Percentiles rank a stretch among this genome's conserved stretches.
These are phyloP conservation scores for Kernera saxatilis DNA, from an alignment of 345 rosid genomes.

Conservation along the genomic window DNA sequence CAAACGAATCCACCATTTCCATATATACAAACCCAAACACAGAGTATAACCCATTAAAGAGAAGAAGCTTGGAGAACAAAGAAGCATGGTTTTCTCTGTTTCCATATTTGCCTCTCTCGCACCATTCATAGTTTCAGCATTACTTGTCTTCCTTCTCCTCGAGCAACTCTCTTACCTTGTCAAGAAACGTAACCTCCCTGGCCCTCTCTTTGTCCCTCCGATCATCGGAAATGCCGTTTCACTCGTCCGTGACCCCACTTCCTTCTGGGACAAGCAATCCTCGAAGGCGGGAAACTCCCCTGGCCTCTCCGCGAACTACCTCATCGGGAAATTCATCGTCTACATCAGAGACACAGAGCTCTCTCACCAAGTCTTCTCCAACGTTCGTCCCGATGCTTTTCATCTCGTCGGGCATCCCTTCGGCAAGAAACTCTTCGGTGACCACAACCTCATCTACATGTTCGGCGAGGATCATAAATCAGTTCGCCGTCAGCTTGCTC, in stretches of 20 bases:
- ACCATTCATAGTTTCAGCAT: constrained; percentile 31
- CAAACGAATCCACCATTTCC: neutral
- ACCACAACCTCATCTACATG: constrained; percentile 79
- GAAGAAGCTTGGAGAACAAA: neutral
- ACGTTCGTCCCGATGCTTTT: constrained; percentile 84
- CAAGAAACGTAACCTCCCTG: constrained; percentile 56
- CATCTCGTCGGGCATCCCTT: constrained; percentile 74
- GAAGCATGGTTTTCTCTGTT: neutral
- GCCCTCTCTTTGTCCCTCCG: constrained; percentile 60
- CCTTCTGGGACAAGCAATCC: constrained; percentile 70
- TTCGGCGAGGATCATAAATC: constrained; percentile 80
- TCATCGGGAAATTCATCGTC: constrained; percentile 64
- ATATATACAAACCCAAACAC: neutral
- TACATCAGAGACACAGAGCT: constrained; percentile 61
- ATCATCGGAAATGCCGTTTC: constrained; percentile 58
- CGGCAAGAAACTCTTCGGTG: constrained; percentile 83
- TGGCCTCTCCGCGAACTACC: constrained; percentile 66
- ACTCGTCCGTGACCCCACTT: constrained; percentile 50
- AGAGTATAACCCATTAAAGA: neutral
- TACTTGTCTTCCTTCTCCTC: constrained; percentile 35
- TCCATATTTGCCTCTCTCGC: neutral
- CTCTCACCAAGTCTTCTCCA: constrained; percentile 62
- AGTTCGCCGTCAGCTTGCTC: constrained; percentile 75
- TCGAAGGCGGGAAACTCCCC: constrained; percentile 10
- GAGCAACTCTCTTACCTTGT: constrained; percentile 61